Conservation (phyloP, 2,329 filamentous ascomycete genomes). For the Colletotrichum australisinense region DNA sequence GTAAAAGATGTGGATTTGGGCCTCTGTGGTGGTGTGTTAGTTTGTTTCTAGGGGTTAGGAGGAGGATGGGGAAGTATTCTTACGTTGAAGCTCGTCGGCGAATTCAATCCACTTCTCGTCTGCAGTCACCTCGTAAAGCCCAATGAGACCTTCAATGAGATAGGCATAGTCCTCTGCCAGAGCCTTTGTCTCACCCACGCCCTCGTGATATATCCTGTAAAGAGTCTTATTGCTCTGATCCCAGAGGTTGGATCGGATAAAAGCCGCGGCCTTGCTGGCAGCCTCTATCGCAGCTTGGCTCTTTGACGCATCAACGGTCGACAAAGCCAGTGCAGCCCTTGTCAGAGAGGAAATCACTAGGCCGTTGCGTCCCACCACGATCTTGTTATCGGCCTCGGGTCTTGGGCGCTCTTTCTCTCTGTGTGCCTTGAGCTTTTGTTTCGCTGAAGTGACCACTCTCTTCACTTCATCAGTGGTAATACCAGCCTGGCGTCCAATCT, state of each 20-base stretch:
- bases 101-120: slow-evolving; percentile 82
- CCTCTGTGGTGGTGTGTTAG: slow-evolving; percentile 57
- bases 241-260: slow-evolving; percentile 81
- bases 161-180: slow-evolving; percentile 98
- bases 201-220: slow-evolving; percentile 79
- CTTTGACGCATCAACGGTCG: slow-evolving; percentile 65
- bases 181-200: slow-evolving; percentile 72
- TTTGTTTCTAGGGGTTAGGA: slow-evolving; percentile 28
- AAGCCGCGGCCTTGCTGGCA: slow-evolving; percentile 76
- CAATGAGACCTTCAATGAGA: slow-evolving; percentile 82
- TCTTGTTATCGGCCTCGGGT: slow-evolving; percentile 88
- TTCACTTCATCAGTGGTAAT: slow-evolving; percentile 76
- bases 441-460: slow-evolving; percentile 74
- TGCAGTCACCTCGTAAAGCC: slow-evolving; percentile 85
- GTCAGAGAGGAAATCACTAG: slow-evolving; percentile 87
- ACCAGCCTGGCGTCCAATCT: slow-evolving; percentile 80
- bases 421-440: slow-evolving; percentile 75
- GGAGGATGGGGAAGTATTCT: slow-evolving; percentile 39
- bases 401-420: slow-evolving; percentile 79
- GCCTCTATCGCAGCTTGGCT: slow-evolving; percentile 71
- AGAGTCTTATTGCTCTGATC: slow-evolving; percentile 71
- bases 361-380: slow-evolving; percentile 89
- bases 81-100: slow-evolving; percentile 83
- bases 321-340: slow-evolving; percentile 77
- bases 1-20: slow-evolving; percentile 82